Conservation (phyloP, 2,329 filamentous ascomycete genomes). For the Metarhizium humberi region DNA sequence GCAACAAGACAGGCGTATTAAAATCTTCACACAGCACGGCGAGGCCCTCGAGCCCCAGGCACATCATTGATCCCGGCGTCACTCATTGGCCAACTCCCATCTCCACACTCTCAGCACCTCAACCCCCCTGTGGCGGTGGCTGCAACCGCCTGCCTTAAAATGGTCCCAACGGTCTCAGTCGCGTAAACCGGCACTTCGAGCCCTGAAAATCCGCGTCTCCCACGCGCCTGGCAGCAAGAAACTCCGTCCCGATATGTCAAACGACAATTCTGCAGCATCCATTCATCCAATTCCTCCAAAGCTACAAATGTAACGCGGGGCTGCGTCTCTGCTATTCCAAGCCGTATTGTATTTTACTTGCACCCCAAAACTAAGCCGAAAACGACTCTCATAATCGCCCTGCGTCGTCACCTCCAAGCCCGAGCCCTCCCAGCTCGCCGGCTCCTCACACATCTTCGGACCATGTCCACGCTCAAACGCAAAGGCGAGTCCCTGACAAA, state of each 20-base stretch:
- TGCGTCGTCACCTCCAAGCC: conserved; percentile 5
- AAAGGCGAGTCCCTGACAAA: conserved; percentile 44
- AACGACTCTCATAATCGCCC: conserved; percentile 5
- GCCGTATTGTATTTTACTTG: not conserved
- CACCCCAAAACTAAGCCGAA: not conserved
- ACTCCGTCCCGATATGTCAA: not conserved
- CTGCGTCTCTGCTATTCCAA: too few species aligned
- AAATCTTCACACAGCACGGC: too few species aligned
- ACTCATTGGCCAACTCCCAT: too few species aligned
- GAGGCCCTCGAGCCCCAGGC: too few species aligned
- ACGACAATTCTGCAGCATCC: not conserved
- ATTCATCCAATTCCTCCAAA: not conserved
- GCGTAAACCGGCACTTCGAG: not conserved
- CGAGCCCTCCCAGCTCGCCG: not conserved
- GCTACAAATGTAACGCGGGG: not conserved
- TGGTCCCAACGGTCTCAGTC: not conserved
- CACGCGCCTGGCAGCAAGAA: not conserved
- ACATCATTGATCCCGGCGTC: too few species aligned
- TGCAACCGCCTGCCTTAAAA: not conserved
- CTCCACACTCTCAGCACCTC: not conserved
- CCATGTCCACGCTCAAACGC: conserved; percentile 55
- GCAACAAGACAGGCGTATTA: too few species aligned
- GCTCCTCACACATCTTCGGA: conserved; percentile 5
- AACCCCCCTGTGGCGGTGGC: not conserved
- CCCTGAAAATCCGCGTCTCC: not conserved